Evolutionary conservation across 768 basidiomycete genomes (phyloP).

Genomic region (Chlorophyllum brunneum): DNA sequence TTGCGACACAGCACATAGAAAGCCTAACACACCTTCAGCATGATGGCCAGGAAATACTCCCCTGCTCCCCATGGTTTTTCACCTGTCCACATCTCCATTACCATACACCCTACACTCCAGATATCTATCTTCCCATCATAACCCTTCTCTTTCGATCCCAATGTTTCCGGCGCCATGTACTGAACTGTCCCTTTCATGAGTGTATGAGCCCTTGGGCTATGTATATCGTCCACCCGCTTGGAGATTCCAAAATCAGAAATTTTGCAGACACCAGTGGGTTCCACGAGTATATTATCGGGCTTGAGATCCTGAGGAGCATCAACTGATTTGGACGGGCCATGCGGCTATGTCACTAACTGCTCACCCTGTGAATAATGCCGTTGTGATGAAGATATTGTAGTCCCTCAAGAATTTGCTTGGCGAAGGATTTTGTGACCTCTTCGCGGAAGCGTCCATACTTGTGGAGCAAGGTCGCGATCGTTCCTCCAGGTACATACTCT

Average conservation of each 20-base stretch:
- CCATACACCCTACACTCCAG: conserved; percentile 92
- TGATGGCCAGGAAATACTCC: conserved; percentile 61
- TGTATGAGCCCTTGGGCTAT: conserved; percentile 57
- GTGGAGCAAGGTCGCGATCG: conserved; percentile 72
- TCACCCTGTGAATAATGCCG: conserved; percentile 82
- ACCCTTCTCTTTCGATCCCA: conserved; percentile 64
- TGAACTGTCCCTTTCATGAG: conserved; percentile 88
- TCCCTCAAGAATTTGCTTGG: conserved; percentile 80
- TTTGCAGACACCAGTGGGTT: conserved; percentile 81
- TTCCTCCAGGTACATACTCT: conserved; percentile 96
- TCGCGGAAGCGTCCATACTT: conserved; percentile 82
- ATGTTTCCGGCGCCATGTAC: conserved; percentile 95
- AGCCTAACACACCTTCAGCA: conserved; percentile 62
- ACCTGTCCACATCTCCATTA: conserved; percentile 96
- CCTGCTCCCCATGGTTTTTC: conserved; percentile 81
- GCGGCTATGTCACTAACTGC: conserved; percentile 12
- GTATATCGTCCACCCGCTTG: conserved; percentile 76
- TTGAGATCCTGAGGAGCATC: conserved; percentile 67
- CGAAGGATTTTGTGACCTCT: conserved; percentile 81
- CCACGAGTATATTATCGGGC: conserved; percentile 92
- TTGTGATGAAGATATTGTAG: conserved; percentile 83
- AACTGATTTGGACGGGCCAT: background rate
- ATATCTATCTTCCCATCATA: conserved; percentile 96
- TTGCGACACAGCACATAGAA: background rate
- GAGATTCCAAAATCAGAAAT: conserved; percentile 97